Evolutionary conservation across 2,329 filamentous ascomycete genomes (phyloP).

Genomic region (Penicillium sp.): DNA sequence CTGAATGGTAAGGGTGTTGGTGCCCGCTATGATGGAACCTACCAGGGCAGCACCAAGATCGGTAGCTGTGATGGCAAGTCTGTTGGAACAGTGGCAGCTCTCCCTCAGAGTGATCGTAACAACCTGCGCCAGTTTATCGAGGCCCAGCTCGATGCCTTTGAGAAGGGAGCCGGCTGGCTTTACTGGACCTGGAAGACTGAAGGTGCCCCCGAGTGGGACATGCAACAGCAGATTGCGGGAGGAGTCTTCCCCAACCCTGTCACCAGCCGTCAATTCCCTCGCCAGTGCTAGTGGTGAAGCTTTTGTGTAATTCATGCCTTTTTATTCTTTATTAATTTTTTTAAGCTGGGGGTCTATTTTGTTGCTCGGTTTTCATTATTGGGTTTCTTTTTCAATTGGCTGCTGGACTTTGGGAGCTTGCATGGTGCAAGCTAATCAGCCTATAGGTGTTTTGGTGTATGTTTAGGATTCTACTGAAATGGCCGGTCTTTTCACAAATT

Average conservation of each 20-base stretch:
- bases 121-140: slow-evolving; percentile 47
- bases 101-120: slow-evolving; percentile 37
- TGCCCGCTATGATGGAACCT: slow-evolving; percentile 59
- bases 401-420: background rate
- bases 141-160: slow-evolving; percentile 47
- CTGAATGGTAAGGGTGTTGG: slow-evolving; percentile 59
- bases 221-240: slow-evolving; percentile 43
- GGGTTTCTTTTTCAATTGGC: background rate
- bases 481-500: background rate
- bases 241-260: slow-evolving; percentile 51
- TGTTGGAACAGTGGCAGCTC: slow-evolving; percentile 48
- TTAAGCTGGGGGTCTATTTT: background rate
- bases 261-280: slow-evolving; percentile 32
- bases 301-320: background rate
- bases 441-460: background rate
- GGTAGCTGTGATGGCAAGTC: slow-evolving; percentile 57
- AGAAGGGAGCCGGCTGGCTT: slow-evolving; percentile 46
- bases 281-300: slow-evolving; percentile 28
- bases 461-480: background rate
- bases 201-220: slow-evolving; percentile 50
- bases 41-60: slow-evolving; percentile 47
- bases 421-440: background rate
- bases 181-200: slow-evolving; percentile 55
- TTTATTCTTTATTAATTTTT: background rate
- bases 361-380: background rate